A percentile compares a stretch with the other conserved stretches of the same genome.
phyloP scores from a whole-genome alignment of 2,329 filamentous ascomycete genomes.

The Thielaviopsis euricoi region DNA sequence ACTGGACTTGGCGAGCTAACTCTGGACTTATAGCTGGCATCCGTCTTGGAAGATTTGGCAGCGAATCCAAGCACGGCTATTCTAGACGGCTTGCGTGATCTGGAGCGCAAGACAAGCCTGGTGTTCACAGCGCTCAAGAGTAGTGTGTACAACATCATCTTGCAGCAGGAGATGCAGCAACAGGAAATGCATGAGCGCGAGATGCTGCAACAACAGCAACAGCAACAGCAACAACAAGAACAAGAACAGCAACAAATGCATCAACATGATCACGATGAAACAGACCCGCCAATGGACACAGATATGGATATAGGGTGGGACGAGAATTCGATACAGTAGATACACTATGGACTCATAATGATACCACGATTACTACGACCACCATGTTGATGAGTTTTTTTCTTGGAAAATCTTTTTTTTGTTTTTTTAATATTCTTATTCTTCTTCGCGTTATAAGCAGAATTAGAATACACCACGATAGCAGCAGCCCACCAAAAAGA shows the following conservation, averaged over 20 bases:
- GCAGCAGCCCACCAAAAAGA: background rate
- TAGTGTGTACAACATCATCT: constrained; percentile 93
- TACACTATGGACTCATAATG: background rate
- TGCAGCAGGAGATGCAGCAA: constrained; percentile 73
- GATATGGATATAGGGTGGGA: constrained; percentile 10
- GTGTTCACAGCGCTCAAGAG: constrained; percentile 95
- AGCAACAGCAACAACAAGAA: constrained; percentile 64
- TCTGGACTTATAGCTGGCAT: constrained; percentile 32
- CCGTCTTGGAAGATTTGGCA: constrained; percentile 44
- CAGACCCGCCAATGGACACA: background rate
- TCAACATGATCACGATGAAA: constrained; percentile 9
- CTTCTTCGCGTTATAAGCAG: background rate
- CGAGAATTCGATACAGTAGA: constrained; percentile 7
- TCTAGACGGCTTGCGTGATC: constrained; percentile 66
- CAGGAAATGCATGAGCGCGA: constrained; percentile 12
- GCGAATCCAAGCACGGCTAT: constrained; percentile 63
- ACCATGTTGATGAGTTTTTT: background rate
- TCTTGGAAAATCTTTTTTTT: background rate
- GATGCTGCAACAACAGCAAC: constrained; percentile 19
- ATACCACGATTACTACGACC: background rate
- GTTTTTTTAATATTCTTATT: background rate
- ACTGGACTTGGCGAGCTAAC: background rate
- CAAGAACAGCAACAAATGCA: constrained; percentile 26
- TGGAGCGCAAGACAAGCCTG: constrained; percentile 87
- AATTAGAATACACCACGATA: background rate